Percentiles rank a stretch among this genome's conserved stretches.
These are phyloP conservation scores for Mycena venus DNA, from an alignment of 768 basidiomycete genomes.

Conservation along the genomic window DNA sequence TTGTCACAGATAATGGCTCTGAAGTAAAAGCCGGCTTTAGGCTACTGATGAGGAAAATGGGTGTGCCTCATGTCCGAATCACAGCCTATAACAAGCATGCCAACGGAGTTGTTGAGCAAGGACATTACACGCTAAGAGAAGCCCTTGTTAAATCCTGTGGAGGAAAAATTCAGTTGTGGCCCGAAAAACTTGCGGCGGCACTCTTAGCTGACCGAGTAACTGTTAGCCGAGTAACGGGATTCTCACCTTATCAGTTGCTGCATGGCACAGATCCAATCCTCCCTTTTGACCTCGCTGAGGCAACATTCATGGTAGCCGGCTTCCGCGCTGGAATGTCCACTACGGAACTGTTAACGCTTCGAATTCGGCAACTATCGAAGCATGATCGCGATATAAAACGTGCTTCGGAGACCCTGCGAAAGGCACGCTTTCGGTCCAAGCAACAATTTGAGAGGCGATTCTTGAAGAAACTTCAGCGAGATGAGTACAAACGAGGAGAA, in stretches of 20 bases:
- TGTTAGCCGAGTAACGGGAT: constrained; percentile 34
- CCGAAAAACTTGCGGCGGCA: constrained; percentile 32
- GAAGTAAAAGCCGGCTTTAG: constrained; percentile 38
- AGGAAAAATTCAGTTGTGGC: constrained; percentile 43
- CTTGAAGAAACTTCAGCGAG: no score
- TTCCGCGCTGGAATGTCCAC: background rate
- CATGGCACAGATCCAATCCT: background rate
- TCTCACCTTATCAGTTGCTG: constrained; percentile 30
- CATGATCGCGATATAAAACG: background rate
- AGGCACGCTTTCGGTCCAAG: background rate
- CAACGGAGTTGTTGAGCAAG: no score
- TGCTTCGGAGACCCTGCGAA: background rate
- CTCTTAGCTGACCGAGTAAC: constrained; percentile 42
- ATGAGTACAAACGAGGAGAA: no score
- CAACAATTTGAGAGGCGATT: no score
- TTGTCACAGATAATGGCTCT: constrained; percentile 48
- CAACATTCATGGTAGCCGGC: no score
- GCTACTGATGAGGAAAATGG: constrained; percentile 5
- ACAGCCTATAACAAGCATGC: no score
- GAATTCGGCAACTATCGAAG: no score
- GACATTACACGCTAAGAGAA: no score
- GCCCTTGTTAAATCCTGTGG: no score
- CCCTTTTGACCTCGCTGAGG: background rate
- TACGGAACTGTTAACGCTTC: background rate
- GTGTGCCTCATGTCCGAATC: no score